Base-by-base conservation (phyloP, 2,329 filamentous ascomycete genomes). In the Exserohilum turcica region DNA sequence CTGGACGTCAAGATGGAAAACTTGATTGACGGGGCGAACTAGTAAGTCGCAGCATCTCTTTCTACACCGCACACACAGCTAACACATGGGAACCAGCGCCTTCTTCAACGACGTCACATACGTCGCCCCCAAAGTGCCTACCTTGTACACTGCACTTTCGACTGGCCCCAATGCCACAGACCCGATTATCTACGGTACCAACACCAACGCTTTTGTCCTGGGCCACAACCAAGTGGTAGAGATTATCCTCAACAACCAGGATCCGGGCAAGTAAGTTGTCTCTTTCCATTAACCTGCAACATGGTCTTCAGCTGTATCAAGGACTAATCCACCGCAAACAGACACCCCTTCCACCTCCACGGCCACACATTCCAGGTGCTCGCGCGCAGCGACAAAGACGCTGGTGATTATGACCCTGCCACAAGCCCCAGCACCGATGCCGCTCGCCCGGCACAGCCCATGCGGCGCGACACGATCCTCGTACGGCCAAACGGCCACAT, bases 61-160 rank as follows among this genome's bases (percentile, higher is more conserved):
- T 15, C 3, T 15, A 2, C 29, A 8, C 38, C 45, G 4, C 39
- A n/a, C 57, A 24, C 4, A 16, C 6, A 29, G 36, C 53, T 54
- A 43, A 36, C 18, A 5, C 8, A 8, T 27, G 21, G 21, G 7
- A 24, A 1, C 0, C 31, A 77, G 74, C 53, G 79, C 79, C 16
- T 80, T 79, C 66, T 80, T 81, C 74, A 92, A 93, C 78, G 86
- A 90, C 72, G 84, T 91, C 58, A 91, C 89, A 27, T 96, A 92
- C 71, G 82, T 83, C 3, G 50, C 76, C 0, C 90, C 89, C 43
- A 90, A 90, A 70, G 91, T 95, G 0, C 92, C 91, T 0, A 86
- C 88, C 0, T 79, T 96, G 0, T 95, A 92, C 78, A 91, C 88
- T 0, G 90, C 82, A 1, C 79, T 95, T 3, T 85, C 84, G 3